Conservation (phyloP, 768 basidiomycete genomes). For the Lyophyllum decastes region DNA sequence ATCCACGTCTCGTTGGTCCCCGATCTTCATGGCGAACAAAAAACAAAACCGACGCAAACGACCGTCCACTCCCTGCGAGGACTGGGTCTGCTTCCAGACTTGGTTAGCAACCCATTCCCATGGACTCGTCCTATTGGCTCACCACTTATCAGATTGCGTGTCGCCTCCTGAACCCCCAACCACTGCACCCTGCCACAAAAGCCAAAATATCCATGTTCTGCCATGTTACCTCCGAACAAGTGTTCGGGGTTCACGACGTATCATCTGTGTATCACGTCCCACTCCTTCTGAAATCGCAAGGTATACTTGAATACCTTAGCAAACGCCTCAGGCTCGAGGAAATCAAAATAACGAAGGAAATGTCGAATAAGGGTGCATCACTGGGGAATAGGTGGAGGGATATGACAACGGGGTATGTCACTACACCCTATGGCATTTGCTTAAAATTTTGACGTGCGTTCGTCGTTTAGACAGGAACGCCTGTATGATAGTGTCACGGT, state of each 20-base stretch:
- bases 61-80: slow-evolving; percentile 93
- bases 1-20: slow-evolving; percentile 98
- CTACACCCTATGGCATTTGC: neutral
- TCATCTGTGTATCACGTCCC: slow-evolving; percentile 98
- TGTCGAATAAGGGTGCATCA: slow-evolving; percentile 60
- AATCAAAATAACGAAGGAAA: slow-evolving; percentile 53
- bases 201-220: slow-evolving; percentile 99
- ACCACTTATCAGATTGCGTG: slow-evolving; percentile 77
- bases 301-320: slow-evolving; percentile 82
- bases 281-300: slow-evolving; percentile 87
- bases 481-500: slow-evolving; percentile 88
- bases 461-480: slow-evolving; percentile 89
- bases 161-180: slow-evolving; percentile 76
- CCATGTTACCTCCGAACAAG: slow-evolving; percentile 87
- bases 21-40: slow-evolving; percentile 98
- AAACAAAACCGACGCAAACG: slow-evolving; percentile 98
- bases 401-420: slow-evolving; percentile 73
- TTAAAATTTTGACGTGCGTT: neutral
- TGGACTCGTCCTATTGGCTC: neutral
- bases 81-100: slow-evolving; percentile 88
- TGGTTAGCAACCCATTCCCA: slow-evolving; percentile 50
- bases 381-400: slow-evolving; percentile 81
- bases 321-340: slow-evolving; percentile 76
- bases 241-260: slow-evolving; percentile 95
- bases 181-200: slow-evolving; percentile 84